Conservation (phyloP, 352 stramenopile species). For the Phytophthora sansomeana region DNA sequence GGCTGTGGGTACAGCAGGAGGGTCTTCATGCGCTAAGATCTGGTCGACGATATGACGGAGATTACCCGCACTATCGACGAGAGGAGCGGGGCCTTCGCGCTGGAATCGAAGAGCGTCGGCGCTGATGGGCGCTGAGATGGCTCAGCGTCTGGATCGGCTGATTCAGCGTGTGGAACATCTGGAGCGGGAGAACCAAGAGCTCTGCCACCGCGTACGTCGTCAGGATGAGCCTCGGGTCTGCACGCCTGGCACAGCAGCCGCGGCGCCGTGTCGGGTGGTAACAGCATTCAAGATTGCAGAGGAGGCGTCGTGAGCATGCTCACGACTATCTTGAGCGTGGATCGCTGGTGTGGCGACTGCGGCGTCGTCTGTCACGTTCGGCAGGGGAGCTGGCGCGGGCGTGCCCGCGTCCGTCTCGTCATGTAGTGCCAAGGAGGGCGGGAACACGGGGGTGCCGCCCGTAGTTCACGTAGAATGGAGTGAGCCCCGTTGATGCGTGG, state of each 20-base stretch:
- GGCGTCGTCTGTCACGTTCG: too few species aligned
- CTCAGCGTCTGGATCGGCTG: background rate
- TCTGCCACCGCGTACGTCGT: background rate
- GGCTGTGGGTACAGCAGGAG: background rate
- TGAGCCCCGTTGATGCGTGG: constrained; percentile 31
- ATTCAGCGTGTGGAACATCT: background rate
- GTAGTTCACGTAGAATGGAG: constrained; percentile 33
- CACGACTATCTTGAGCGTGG: too few species aligned
- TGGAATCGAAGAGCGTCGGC: background rate
- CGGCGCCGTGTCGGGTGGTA: background rate
- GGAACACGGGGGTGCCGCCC: constrained; percentile 10
- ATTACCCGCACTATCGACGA: constrained; percentile 2
- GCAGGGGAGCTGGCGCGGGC: too few species aligned
- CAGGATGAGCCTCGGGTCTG: background rate
- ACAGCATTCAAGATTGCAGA: background rate
- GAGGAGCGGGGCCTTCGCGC: background rate
- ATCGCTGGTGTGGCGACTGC: too few species aligned
- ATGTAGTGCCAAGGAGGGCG: constrained; percentile 20
- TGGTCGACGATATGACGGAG: constrained; percentile 7
- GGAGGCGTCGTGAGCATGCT: background rate
- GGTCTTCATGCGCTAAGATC: constrained; percentile 1
- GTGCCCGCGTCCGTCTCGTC: background rate
- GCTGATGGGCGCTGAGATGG: background rate
- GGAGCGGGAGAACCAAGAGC: constrained; percentile 2
- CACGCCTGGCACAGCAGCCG: background rate